These are phyloP conservation scores for Ramularia endophylla DNA, from an alignment of 2,329 filamentous ascomycete genomes.

Conservation along the genomic window DNA sequence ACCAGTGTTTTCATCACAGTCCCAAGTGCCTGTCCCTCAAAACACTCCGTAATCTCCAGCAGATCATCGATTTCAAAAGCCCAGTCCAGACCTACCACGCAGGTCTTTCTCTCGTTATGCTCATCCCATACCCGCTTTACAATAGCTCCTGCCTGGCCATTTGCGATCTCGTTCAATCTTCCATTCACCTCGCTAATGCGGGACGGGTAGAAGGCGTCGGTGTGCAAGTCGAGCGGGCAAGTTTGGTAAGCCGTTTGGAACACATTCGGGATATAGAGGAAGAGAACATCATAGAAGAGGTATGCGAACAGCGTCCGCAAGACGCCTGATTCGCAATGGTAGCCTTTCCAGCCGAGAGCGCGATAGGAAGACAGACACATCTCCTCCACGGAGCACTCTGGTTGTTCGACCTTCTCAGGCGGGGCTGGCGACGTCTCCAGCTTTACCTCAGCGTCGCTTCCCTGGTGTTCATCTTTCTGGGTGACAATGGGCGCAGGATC, in stretches of 20 bases:
- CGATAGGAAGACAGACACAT: constrained; percentile 92
- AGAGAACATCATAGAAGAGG: constrained; percentile 89
- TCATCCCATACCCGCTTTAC: constrained; percentile 62
- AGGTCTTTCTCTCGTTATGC: constrained; percentile 67
- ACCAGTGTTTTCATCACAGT: constrained; percentile 89
- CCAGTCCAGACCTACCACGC: constrained; percentile 90
- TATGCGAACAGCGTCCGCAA: constrained; percentile 78
- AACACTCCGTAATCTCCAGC: constrained; percentile 70
- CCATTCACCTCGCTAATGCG: constrained; percentile 86
- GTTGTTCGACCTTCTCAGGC: constrained; percentile 33
- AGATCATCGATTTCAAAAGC: constrained; percentile 74
- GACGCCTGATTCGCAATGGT: constrained; percentile 87
- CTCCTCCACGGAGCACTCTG: constrained; percentile 80
- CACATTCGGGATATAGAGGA: constrained; percentile 89
- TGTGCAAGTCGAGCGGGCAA: constrained; percentile 86
- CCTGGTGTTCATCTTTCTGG: constrained; percentile 3
- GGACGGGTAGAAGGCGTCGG: constrained; percentile 82
- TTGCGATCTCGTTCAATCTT: constrained; percentile 77
- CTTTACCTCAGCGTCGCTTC: constrained; percentile 6
- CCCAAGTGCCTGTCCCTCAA: constrained; percentile 72
- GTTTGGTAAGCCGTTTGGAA: constrained; percentile 96
- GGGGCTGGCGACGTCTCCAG: constrained; percentile 2
- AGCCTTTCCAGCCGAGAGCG: constrained; percentile 82
- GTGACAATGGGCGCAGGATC: constrained; percentile 46
- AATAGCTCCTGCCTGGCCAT: constrained; percentile 65